Base-by-base conservation (phyloP, 768 basidiomycete species). In the Mycena haematopus region DNA sequence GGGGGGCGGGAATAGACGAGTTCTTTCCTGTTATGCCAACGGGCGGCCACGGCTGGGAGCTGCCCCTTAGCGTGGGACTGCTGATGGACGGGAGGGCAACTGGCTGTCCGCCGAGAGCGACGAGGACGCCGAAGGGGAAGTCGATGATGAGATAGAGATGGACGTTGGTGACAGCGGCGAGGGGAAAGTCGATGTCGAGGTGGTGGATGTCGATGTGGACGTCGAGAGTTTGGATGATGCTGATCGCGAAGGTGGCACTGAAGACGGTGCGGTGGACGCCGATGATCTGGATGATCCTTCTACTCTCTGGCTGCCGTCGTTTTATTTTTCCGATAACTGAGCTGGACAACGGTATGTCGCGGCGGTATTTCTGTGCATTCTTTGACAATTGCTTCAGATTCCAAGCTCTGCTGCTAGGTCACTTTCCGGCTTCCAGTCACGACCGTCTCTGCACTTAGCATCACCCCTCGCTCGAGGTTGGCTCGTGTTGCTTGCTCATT, bases 1-100 rank as follows among this genome's bases (percentile, higher is more conserved):
- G n/a, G 15, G 44, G 42, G 24, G 38, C 24, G 13, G 33, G 2
- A 15, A 6, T 42, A 47, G 9, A 5, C 8, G 36, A 19, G 31
- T 60, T 59, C 40, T 55, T 44, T 9, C 52, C 52, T 6, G 49
- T 51, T 19, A 9, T 25, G 40, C 46, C 58, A 21, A 40, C 40
- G 22, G 54, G 49, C 15, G 33, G 11, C 46, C 8, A 42, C 42
- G 62, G 52, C 31, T 46, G 58, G 62, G 44, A 54, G n/a, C 9
- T 6, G 24, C 19, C 40, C 25, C 49, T 29, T 15, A 11, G 17
- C 17, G 47, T 44, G 54, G 29, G 36, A n/a, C 17, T 60, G 50
- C 35, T 56, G 38, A 19, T 63, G 36, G 47, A 49, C 17, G 15
- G 17, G 52, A 33, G 19, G 62, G 52, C 7, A 10, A 56, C 6